Evolutionary conservation across 208 protist genomes (phyloP), one percentile per base, ranked within the genome.

Genomic region (Wallacemonas sp.): DNA sequence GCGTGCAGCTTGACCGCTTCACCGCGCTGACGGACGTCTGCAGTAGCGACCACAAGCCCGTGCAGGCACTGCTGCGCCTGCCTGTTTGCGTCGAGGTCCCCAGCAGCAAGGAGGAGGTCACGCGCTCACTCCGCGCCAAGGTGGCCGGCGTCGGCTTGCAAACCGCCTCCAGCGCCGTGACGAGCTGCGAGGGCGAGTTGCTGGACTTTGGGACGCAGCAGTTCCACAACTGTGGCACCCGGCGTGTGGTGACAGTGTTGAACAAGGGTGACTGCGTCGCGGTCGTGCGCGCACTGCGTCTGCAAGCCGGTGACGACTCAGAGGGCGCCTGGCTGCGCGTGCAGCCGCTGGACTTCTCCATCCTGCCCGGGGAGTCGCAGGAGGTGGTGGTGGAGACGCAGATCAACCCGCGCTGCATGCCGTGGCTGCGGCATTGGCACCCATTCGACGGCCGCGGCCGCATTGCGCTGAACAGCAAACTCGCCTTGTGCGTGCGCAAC

Each of bases 1-100:
- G 68, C 38, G 73, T 94, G 33, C 54, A 68, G 29, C 30, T 93
- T 9, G 77, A 88, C 48, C 9, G 41, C 24, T 66, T 90, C 23
- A 49, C 34, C 27, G 72, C 85, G 44, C 48, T 92, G 23, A 73
- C 64, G 52, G 76, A 87, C 21, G 74, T 96, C 19, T 65, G 60
- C 34, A 83, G 74, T 66, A 93, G 87, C 72, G 90, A 94, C 65
- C 90, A 96, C 76, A 94, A 94, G 65, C 88, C 90, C 3, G 90
- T 94, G 16, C 74, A 82, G 36, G 85, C 80, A n/a, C 24, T 85
- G 32, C 63, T 87, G 23, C 67, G 80, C 16, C 30, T 94, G 46
- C 86, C 90, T n/a, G 61, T 93, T 49, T 55, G 70, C 16, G 80
- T 89, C 52, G 87, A 90, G 69, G 82, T 90, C 27, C 62, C 72